Evolutionary conservation across 805 yeast genomes (phyloP), one percentile per base, ranked within the genome.

Genomic region (Myxozyma udenii): DNA sequence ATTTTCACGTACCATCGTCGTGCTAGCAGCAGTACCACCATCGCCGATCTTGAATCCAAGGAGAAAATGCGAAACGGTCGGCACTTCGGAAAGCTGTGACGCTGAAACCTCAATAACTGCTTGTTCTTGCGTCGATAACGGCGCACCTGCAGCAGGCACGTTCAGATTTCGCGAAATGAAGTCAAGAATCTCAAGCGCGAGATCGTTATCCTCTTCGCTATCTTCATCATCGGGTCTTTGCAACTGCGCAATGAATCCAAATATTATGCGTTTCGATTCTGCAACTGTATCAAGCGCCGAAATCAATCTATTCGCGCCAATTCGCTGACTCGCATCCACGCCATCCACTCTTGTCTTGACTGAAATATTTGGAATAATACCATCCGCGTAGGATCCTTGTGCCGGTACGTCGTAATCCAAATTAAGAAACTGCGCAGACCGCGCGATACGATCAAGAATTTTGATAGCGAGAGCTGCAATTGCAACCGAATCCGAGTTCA

Each of bases 231-330:
- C 61, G n/a, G 72, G 71, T 4, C 79, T 61, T 40, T 78, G 83
- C 21, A 84, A 61, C 62, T 87, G 95, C 37, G 80, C 78, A 38
- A 87, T 80, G 53, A 89, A 81, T 0, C 88, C 80, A 60, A 78
- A 79, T 53, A 85, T 79, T 35, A 91, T 85, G 58, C 90, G 76
- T 1, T 77, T 71, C 0, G 95, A 80, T 60, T 90, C 96, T 59
- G 87, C 87, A 28, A 85, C 79, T 14, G 89, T 83, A 61, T 83
- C 85, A 47, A 85, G 75, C 35, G 86, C 75, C 0, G 87, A 81
- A 42, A 90, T 67, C 12, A 91, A 68, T 58, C 89, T 79, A 55
- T 82, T 83, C 47, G 74, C 78, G 7, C 75, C 74, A 32, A 57
- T 55, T 18, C 57, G 28, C 22, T 35, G 42, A n/a, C 48, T 44